phyloP scores from a whole-genome alignment of 306 rosid genomes.

The Datisca glomerata region DNA sequence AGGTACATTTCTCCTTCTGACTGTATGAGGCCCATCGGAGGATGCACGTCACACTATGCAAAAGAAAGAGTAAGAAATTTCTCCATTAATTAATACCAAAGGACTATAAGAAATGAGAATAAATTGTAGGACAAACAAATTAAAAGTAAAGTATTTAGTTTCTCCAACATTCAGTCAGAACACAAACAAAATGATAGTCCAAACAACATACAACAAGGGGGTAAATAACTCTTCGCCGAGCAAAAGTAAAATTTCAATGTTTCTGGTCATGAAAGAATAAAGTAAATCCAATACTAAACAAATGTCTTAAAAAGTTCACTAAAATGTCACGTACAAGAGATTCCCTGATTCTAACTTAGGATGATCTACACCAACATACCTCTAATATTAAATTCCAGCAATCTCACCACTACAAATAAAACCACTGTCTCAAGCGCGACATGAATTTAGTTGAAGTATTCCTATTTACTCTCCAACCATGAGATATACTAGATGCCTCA shows the following conservation, averaged over 20 bases:
- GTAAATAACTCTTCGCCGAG: too few species aligned
- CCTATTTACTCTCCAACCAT: conserved; percentile 1
- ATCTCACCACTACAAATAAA: conserved; percentile 8
- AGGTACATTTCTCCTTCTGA: conserved; percentile 55
- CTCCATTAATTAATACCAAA: background rate
- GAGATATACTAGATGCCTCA: background rate
- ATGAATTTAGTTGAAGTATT: conserved; percentile 10
- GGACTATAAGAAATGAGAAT: too few species aligned
- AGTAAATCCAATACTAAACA: too few species aligned
- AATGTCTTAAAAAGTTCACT: too few species aligned
- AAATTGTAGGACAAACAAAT: too few species aligned
- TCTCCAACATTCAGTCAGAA: too few species aligned
- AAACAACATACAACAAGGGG: too few species aligned
- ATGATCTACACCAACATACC: conserved; percentile 11
- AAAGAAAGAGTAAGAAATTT: conserved; percentile 5
- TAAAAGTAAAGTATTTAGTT: too few species aligned
- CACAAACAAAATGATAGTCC: too few species aligned
- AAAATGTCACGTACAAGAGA: background rate
- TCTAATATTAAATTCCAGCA: conserved; percentile 6
- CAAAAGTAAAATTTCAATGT: too few species aligned
- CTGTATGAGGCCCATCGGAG: conserved; percentile 82
- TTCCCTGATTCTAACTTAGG: background rate
- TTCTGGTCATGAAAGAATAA: too few species aligned
- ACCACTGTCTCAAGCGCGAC: conserved; percentile 9
- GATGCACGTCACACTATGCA: conserved; percentile 73